These are phyloP conservation scores for Danielia oregonensis DNA, from an alignment of 805 yeast species.

Conservation along the genomic window DNA sequence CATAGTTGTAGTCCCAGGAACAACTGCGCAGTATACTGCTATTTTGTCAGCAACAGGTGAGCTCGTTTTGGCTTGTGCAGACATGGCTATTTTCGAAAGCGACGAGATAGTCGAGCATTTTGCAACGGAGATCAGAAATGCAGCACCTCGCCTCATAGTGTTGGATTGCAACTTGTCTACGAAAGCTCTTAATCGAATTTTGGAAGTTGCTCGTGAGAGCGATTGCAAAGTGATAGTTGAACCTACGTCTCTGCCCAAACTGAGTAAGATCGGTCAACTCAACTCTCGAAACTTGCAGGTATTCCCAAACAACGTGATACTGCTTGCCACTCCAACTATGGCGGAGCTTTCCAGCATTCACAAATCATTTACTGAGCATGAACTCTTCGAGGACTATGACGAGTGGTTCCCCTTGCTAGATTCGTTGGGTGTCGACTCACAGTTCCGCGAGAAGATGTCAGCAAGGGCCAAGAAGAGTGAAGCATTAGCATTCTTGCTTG, in stretches of 20 bases:
- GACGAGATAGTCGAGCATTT: not conserved
- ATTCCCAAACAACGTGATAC: slow-evolving; percentile 46
- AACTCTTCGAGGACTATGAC: slow-evolving; percentile 48
- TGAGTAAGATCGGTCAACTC: slow-evolving; percentile 42
- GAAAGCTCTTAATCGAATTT: slow-evolving; percentile 27
- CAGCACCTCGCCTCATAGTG: slow-evolving; percentile 49
- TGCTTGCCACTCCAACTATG: slow-evolving; percentile 65
- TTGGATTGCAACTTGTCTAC: slow-evolving; percentile 67
- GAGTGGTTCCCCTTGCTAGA: slow-evolving; percentile 77
- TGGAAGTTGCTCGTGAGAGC: slow-evolving; percentile 2
- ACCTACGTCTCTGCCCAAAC: slow-evolving; percentile 73
- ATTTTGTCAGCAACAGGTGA: slow-evolving; percentile 61
- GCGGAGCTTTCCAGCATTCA: slow-evolving; percentile 57
- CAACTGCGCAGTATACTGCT: slow-evolving; percentile 73
- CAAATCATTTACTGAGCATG: slow-evolving; percentile 40
- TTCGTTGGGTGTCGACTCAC: slow-evolving; percentile 45
- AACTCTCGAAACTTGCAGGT: slow-evolving; percentile 27
- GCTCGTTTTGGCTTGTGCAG: slow-evolving; percentile 74
- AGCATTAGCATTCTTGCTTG: slow-evolving; percentile 23
- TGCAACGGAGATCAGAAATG: slow-evolving; percentile 32
- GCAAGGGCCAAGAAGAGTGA: slow-evolving; percentile 17
- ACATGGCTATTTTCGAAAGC: slow-evolving; percentile 66
- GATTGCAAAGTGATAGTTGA: slow-evolving; percentile 50
- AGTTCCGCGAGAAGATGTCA: slow-evolving; percentile 45
- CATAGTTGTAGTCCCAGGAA: no score